Evolutionary conservation across 805 yeast genomes (phyloP).

Genomic region (Yarrowia sp.): DNA sequence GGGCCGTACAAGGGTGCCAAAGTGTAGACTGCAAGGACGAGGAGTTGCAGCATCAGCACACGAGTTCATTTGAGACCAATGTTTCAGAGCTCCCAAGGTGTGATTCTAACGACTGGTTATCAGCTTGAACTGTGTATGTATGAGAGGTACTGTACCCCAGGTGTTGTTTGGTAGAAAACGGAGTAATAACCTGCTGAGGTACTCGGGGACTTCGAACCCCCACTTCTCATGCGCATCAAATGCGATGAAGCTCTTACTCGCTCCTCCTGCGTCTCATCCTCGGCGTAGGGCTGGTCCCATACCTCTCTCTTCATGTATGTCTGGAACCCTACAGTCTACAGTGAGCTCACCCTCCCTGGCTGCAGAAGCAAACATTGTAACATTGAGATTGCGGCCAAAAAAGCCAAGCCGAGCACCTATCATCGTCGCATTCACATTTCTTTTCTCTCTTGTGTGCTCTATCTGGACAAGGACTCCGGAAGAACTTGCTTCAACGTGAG

Average conservation of each 20-base stretch:
- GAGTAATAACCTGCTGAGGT: too few species aligned
- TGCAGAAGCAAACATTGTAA: slow-evolving; percentile 5
- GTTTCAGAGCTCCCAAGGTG: not conserved
- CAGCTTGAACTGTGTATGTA: too few species aligned
- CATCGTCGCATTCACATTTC: not conserved
- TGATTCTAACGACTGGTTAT: too few species aligned
- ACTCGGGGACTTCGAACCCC: too few species aligned
- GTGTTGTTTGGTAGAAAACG: too few species aligned
- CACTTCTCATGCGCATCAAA: too few species aligned
- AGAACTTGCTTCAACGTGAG: not conserved
- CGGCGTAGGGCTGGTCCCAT: too few species aligned
- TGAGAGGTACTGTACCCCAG: too few species aligned
- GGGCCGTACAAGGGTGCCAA: slow-evolving; percentile 3
- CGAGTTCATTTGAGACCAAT: slow-evolving; percentile 4
- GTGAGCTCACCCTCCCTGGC: not conserved
- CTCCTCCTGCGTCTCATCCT: too few species aligned
- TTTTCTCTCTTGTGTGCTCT: not conserved
- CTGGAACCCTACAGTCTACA: too few species aligned
- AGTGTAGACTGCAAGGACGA: not conserved
- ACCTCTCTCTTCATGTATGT: too few species aligned
- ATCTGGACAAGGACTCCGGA: not conserved
- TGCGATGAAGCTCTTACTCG: too few species aligned
- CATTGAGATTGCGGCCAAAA: not conserved
- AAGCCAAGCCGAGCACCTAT: not conserved
- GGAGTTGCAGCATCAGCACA: not conserved